Base-by-base conservation (phyloP, 257 asterid genomes). In the Solanum virginianum region DNA sequence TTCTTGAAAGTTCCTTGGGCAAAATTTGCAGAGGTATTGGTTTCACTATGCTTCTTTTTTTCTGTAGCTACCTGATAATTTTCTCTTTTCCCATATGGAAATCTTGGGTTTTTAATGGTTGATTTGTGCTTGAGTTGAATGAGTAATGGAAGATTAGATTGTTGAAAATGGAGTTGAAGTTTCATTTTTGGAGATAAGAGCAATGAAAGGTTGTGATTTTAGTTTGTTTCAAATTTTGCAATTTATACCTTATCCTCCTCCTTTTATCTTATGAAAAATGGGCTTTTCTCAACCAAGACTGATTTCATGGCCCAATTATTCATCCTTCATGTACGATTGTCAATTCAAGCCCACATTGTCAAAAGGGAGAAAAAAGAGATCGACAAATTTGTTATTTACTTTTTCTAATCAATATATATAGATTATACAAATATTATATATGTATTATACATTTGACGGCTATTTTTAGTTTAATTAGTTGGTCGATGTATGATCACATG, bases 141-240 rank as follows among this genome's bases (percentile, higher is more conserved):
- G 62, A 84, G 54, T 59, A 55, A 82, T 32, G 87, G 89, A 20
- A 85, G 77, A 84, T 75, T 84, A 80, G 86, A 3, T 80, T 85
- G 92, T 32, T 39, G 70, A 54, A 57, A 65, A 63, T 54, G 91
- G 39, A 90, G 88, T 2, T 90, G 92, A 65, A 89, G 90, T 84
- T 89, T 88, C 43, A 91, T 59, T 24, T 22, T 57, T 55, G 8
- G 63, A 53, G 82, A 65, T 12, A 18, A 18, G 63, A 45, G 82
- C 26, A 51, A 51, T 57, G 69, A 39, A 32, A 60, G 84, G 84
- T 81, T 56, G 69, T 20, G 71, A 63, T 26, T 51, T 51, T 20
- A 11, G 75, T n/a, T 60, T 22, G 74, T 55, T 81, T 43, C 16
- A 14, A 41, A 17, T n/a, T 12, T 57, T 10, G 32, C 43, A 11